Base-by-base conservation (phyloP, 163 green algal genomes). In the Prototheca wickerhamii region DNA sequence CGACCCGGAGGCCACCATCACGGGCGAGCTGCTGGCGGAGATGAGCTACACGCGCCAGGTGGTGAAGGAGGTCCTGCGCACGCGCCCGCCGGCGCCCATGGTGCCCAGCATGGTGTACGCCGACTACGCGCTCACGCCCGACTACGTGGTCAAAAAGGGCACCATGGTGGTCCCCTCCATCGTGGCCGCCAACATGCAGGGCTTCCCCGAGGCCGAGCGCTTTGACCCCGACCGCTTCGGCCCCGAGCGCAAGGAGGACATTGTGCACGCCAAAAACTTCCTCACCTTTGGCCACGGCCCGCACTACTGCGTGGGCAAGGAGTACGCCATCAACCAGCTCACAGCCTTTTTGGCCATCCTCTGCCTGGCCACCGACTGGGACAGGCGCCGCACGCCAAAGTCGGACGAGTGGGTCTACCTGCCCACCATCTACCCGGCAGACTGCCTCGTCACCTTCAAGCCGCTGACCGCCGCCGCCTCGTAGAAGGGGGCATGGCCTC, bases 201-300 rank as follows among this genome's bases (percentile, higher is more conserved):
- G 86, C 56, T 95, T 89, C 73, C 75, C 73, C 20, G 59, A 95
- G 21, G 59, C 79, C 18, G 44, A 87, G 21, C 70, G 58, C 7
- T 96, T 96, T 73, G 89, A 96, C 81, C 88, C 88, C 7, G 88
- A 95, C 63, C 78, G 88, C 50, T 92, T 95, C 65, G 68, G 78
- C 40, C 77, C 81, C 17, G 82, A 89, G 70, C 82, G 88, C 59
- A 77, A 86, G 61, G 88, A 95, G 78, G 88, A 94, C 73, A 68
- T 91, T 49, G 82, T 73, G 43, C 85, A 74, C 63, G 70, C 73
- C 25, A 67, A 69, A 58, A 89, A 95, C 78, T 95, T 82, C 76
- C 67, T 95, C 58, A 82, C 86, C 17, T 95, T 95, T 75, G 88
- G 88, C 29, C 77, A 82, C 51, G 88, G 88, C 18, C 82, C 88